Evolutionary conservation across 192 early-diverging fungal genomes (phyloP).

Genomic region (Globomyces pollinis-pini): DNA sequence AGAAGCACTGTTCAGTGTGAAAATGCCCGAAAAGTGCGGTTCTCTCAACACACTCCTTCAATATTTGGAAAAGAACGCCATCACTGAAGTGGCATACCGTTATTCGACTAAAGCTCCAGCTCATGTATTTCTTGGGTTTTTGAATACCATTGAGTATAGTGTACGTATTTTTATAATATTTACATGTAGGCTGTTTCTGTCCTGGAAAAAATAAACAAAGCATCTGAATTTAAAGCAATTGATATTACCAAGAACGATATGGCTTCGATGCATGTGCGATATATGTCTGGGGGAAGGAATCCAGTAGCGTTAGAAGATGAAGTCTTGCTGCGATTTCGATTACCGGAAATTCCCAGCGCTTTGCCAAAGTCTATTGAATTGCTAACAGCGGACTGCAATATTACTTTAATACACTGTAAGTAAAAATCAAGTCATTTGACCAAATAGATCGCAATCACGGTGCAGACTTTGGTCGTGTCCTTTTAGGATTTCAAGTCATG

Average conservation of each 20-base stretch:
- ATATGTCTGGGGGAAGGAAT: constrained; percentile 30
- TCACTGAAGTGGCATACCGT: constrained; percentile 44
- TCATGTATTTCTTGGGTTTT: constrained; percentile 34
- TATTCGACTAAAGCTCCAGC: constrained; percentile 26
- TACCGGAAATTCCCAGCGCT: constrained; percentile 41
- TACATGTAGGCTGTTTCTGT: constrained; percentile 8
- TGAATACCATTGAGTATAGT: constrained; percentile 12
- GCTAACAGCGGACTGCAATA: constrained; percentile 30
- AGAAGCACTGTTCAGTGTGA: constrained; percentile 29
- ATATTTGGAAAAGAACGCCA: constrained; percentile 28
- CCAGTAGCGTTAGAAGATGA: constrained; percentile 16
- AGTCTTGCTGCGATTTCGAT: constrained; percentile 31
- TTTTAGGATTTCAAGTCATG: constrained; percentile 40
- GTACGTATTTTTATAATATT: not conserved
- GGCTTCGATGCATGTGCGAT: constrained; percentile 35
- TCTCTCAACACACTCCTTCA: constrained; percentile 32
- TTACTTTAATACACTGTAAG: constrained; percentile 39
- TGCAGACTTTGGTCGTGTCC: constrained; percentile 28
- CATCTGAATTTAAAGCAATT: constrained; percentile 18
- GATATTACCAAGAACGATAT: constrained; percentile 42
- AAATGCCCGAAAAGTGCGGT: constrained; percentile 40
- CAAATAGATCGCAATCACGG: constrained; percentile 39
- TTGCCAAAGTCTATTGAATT: constrained; percentile 24
- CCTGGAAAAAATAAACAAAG: constrained; percentile 13
- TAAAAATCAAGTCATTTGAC: not conserved